Evolutionary conservation across 192 early-diverging fungal species (phyloP), one percentile per base, ranked within the genome.

Genomic region (Pilaira anomala): DNA sequence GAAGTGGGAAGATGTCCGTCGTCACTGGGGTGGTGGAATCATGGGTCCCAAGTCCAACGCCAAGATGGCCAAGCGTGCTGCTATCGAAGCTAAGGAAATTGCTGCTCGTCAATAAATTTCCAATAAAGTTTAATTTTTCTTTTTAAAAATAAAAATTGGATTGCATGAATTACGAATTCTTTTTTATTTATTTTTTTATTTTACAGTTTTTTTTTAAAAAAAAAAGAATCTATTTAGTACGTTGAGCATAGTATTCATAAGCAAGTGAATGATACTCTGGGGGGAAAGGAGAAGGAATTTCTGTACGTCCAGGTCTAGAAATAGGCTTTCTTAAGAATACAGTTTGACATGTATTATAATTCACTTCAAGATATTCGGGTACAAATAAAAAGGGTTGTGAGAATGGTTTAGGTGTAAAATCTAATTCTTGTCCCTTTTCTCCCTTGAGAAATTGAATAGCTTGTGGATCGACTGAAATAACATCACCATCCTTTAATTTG

Each of bases 11-110:
- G 85, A 95, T 68, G 76, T 74, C 82, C 91, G 94, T 71, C 89
- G 88, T 74, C 75, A 77, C 69, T 99, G 97, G 97, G 97, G 97
- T 88, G 97, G 97, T 78, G 96, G 96, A 81, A 83, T 97, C 84
- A 94, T 94, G 91, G 93, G 95, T 69, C 76, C 75, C 80, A 96
- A 96, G 87, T 91, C 92, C 75, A 76, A 90, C 76, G 86, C 88
- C 76, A 87, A 84, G 85, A 88, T 85, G 65, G 69, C 78, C 78
- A 92, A 91, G 84, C 82, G 85, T 61, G 87, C 89, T 66, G 82
- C 80, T 66, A 74, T 80, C 51, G 76, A 68, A 46, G 74, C 74
- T 45, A 67, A 69, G 53, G 74, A 76, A 46, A 69, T 76, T 60
- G 74, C 74, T 64, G 74, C 74, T 42, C 74, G 74, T 45, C 68